Percentiles rank a stretch among this genome's conserved stretches.
phyloP scores from a whole-genome alignment of 2,329 filamentous ascomycete genomes.

The Sarocladium strictum region DNA sequence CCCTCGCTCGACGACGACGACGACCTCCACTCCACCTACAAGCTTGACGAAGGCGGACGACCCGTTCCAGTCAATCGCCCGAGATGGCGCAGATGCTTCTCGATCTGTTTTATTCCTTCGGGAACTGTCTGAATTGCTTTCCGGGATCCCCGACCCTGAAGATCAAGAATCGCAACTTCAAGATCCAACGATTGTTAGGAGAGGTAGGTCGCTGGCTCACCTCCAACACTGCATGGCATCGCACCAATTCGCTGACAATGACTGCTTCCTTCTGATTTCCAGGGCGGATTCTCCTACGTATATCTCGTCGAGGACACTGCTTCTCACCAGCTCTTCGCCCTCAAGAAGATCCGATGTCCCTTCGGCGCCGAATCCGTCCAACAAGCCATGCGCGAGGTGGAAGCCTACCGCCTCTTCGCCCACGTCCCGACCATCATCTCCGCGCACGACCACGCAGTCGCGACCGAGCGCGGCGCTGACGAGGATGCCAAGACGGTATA shows the following conservation, averaged over 20 bases:
- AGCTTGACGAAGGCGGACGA: background rate
- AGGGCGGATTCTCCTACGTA: slow-evolving; percentile 98
- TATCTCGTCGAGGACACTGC: slow-evolving; percentile 93
- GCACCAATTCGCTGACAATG: background rate
- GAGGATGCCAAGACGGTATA: slow-evolving; percentile 84
- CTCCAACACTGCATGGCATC: slow-evolving; percentile 10
- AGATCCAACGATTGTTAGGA: slow-evolving; percentile 87
- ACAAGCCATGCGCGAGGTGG: slow-evolving; percentile 92
- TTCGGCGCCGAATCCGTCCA: slow-evolving; percentile 95
- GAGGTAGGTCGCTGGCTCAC: slow-evolving; percentile 52
- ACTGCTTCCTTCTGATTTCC: background rate
- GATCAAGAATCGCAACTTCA: slow-evolving; percentile 92
- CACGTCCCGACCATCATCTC: slow-evolving; percentile 82
- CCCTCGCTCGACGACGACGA: no score
- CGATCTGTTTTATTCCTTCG: slow-evolving; percentile 85
- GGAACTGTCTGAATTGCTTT: slow-evolving; percentile 95
- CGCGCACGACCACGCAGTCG: slow-evolving; percentile 75
- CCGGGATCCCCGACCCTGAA: slow-evolving; percentile 89
- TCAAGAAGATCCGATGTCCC: slow-evolving; percentile 98
- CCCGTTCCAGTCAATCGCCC: background rate
- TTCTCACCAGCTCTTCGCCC: slow-evolving; percentile 77
- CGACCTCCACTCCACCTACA: background rate
- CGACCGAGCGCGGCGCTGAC: slow-evolving; percentile 61
- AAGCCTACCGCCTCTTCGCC: slow-evolving; percentile 88
- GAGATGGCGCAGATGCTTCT: slow-evolving; percentile 77